Evolutionary conservation across 805 yeast genomes (phyloP), one percentile per base, ranked within the genome.

Genomic region (Monosporozyma unispora): DNA sequence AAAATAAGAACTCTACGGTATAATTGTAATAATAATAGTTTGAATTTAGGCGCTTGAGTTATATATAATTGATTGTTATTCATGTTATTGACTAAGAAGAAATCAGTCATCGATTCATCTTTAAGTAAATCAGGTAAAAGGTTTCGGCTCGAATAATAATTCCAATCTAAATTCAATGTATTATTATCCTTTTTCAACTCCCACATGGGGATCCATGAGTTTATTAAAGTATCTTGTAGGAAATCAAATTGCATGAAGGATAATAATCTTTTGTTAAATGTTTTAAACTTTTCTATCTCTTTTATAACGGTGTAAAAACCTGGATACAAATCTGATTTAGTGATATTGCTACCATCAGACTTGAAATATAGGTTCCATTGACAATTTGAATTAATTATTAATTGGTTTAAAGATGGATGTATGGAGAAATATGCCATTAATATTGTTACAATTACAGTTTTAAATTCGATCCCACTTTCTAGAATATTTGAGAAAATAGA

Each of bases 161-260:
- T 16, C 46, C 46, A 44, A 8, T 9, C 21, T 44, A 44, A 44
- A 3, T 18, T 19, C 19, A 10, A 6, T 18, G 7, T 21, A 21
- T 19, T 40, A 10, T 23, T 9, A 10, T 42, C 4, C 7, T 18
- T 42, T 11, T 16, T 27, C n/a, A 9, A 27, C 19, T 48, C 39
- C 64, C 64, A 62, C 7, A 49, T 40, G 1, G 63, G 64, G 8
- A 58, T 29, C 67, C 67, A 62, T 4, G 43, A 18, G 18, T 50
- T 39, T 6, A 50, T 38, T 38, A 62, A 42, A 18, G 44, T 48
- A 11, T 45, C 29, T 4, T 50, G 52, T 18, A 9, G 4, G 18
- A 60, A 51, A 8, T 50, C 41, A 23, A 56, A 48, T 8, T 54
- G 33, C 16, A 53, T 33, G 45, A 49, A 53, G 12, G 44, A 23